phyloP scores from a whole-genome alignment of 2,329 filamentous ascomycete genomes.

The Diaporthe helianthi region DNA sequence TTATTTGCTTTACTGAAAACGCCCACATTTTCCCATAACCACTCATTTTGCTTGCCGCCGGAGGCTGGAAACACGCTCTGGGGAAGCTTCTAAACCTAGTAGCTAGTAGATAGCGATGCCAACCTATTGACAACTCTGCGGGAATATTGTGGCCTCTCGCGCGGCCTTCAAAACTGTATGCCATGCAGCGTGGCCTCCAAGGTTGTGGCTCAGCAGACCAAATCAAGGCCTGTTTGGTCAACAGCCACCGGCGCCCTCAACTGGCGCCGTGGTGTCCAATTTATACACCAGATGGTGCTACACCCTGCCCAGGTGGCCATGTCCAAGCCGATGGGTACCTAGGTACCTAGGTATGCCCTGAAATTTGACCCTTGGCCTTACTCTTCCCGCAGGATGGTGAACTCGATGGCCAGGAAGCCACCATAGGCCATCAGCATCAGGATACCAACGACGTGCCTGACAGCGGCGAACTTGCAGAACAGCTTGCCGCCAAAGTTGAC shows the following conservation, averaged over 20 bases:
- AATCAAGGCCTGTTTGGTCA: background rate
- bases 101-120: background rate
- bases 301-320: too few relatives aligned
- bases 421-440: slow-evolving; percentile 34
- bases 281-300: background rate
- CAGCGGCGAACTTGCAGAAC: slow-evolving; percentile 24
- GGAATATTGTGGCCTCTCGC: too few relatives aligned
- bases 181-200: too few relatives aligned
- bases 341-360: too few relatives aligned
- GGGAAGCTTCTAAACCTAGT: background rate
- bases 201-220: background rate
- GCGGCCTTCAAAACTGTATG: background rate
- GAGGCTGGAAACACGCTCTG: too few relatives aligned
- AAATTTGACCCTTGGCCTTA: background rate
- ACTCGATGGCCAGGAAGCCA: slow-evolving; percentile 30
- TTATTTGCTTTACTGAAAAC: background rate
- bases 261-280: background rate
- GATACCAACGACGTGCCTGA: slow-evolving; percentile 31
- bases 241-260: too few relatives aligned
- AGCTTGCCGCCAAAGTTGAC: slow-evolving; percentile 29
- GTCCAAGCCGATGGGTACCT: background rate
- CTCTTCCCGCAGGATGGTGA: slow-evolving; percentile 30
- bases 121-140: background rate
- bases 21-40: background rate
- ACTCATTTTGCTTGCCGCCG: too few relatives aligned